Percentiles rank a stretch among this genome's conserved stretches.
Conservation (phyloP, 805 yeast species). For the Monosporozyma yasuniensis region DNA sequence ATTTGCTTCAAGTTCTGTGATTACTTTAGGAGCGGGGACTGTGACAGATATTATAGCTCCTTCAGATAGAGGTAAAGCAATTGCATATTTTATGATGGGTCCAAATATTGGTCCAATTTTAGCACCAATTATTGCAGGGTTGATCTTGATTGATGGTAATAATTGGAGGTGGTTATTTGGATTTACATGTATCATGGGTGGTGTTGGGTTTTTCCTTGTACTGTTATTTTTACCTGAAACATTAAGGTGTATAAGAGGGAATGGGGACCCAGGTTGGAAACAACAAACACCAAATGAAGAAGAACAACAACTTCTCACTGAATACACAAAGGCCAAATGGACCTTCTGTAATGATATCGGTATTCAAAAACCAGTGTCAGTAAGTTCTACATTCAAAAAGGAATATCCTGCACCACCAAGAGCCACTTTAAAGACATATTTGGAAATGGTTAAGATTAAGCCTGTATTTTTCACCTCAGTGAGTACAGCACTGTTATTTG, state of each 20-base stretch:
- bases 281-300: background rate
- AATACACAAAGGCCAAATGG: constrained; percentile 8
- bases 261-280: constrained; percentile 35
- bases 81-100: constrained; percentile 80
- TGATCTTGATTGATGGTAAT: constrained; percentile 58
- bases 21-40: constrained; percentile 87
- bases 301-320: background rate
- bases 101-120: constrained; percentile 80
- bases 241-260: constrained; percentile 50
- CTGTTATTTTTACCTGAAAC: constrained; percentile 71
- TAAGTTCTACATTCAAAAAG: constrained; percentile 14
- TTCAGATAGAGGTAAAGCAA: constrained; percentile 64
- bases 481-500: constrained; percentile 43
- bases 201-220: constrained; percentile 42
- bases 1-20: constrained; percentile 80
- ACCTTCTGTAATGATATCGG: constrained; percentile 19
- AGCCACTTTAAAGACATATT: constrained; percentile 34
- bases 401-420: constrained; percentile 39
- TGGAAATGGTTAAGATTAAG: constrained; percentile 31
- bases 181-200: constrained; percentile 62
- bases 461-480: constrained; percentile 41
- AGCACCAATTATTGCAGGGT: constrained; percentile 81
- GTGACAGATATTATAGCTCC: constrained; percentile 66
- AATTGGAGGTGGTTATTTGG: constrained; percentile 81
- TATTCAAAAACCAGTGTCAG: constrained; percentile 20